Percentiles rank a stretch among this genome's conserved stretches.
Conservation (phyloP, 1,284 basidiomycete species). For the Marasmius oreades region DNA sequence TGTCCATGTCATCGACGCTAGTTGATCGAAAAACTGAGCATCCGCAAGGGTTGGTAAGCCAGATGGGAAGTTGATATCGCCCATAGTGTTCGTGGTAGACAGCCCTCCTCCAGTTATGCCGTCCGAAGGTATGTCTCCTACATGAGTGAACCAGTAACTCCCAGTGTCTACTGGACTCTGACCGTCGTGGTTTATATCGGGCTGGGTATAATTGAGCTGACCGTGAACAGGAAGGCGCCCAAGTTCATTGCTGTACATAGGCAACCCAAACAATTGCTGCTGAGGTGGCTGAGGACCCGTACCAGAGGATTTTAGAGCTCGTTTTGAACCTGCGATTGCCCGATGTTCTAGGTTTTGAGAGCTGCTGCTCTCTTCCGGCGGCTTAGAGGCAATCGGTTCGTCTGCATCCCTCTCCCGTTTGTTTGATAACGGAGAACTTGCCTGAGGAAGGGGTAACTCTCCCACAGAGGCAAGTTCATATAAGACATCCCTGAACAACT, state of each 20-base stretch:
- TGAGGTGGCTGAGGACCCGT: slow-evolving; percentile 2
- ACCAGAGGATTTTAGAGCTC: slow-evolving; percentile 4
- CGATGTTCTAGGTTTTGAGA: slow-evolving; percentile 2
- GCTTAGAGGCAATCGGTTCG: slow-evolving; percentile 26
- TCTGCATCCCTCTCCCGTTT: slow-evolving; percentile 66
- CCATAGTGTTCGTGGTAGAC: neutral
- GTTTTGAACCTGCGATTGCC: slow-evolving; percentile 27
- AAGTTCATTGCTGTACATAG: slow-evolving; percentile 1
- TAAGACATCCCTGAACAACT: slow-evolving; percentile 54
- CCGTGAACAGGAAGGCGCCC: slow-evolving; percentile 1
- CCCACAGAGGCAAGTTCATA: slow-evolving; percentile 66
- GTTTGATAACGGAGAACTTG: slow-evolving; percentile 42
- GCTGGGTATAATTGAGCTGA: neutral
- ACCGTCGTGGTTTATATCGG: neutral
- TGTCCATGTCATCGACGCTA: neutral
- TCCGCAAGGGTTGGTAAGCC: neutral
- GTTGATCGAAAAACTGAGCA: neutral
- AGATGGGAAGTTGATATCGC: neutral
- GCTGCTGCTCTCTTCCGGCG: slow-evolving; percentile 15
- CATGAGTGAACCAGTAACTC: neutral
- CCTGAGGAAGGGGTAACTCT: slow-evolving; percentile 57
- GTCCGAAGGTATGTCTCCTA: neutral
- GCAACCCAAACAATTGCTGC: slow-evolving; percentile 20
- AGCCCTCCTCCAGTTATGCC: neutral
- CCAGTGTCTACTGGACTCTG: neutral